These are phyloP conservation scores for Penicillium simplicissimum DNA, from an alignment of 495 filamentous ascomycete genomes.

Conservation along the genomic window DNA sequence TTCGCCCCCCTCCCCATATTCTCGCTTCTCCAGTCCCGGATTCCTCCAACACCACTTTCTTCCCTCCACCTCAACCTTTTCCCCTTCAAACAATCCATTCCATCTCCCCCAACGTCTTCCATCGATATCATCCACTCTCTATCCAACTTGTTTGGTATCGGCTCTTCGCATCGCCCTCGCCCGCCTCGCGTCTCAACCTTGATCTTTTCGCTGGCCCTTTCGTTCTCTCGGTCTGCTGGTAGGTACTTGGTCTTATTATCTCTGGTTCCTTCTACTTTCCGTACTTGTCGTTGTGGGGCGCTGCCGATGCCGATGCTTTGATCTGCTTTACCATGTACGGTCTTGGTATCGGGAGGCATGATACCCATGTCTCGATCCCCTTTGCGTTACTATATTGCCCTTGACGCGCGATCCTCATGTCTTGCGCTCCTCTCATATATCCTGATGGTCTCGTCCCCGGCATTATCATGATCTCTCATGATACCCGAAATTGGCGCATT, in stretches of 20 bases:
- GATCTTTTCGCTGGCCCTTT: conserved; percentile 7
- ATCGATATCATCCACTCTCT: not conserved
- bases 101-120: conserved; percentile 14
- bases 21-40: conserved; percentile 4
- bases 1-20: conserved; percentile 20
- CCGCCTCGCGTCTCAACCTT: conserved; percentile 6
- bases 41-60: not conserved
- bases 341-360: not conserved
- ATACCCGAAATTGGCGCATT: too few relatives aligned
- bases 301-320: not conserved
- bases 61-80: not conserved
- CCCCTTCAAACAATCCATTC: conserved; percentile 15
- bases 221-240: not conserved
- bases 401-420: not conserved
- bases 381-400: not conserved
- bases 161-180: conserved; percentile 4
- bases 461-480: not conserved
- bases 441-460: too few relatives aligned
- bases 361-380: not conserved
- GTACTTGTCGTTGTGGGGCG: not conserved
- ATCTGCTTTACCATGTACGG: not conserved
- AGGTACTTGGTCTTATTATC: not conserved
- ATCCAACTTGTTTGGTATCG: conserved; percentile 15
- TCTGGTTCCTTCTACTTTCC: not conserved
- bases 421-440: not conserved